These are phyloP conservation scores for Aspergillus fischeri DNA, from an alignment of 2,329 filamentous ascomycete genomes.

Conservation along the genomic window DNA sequence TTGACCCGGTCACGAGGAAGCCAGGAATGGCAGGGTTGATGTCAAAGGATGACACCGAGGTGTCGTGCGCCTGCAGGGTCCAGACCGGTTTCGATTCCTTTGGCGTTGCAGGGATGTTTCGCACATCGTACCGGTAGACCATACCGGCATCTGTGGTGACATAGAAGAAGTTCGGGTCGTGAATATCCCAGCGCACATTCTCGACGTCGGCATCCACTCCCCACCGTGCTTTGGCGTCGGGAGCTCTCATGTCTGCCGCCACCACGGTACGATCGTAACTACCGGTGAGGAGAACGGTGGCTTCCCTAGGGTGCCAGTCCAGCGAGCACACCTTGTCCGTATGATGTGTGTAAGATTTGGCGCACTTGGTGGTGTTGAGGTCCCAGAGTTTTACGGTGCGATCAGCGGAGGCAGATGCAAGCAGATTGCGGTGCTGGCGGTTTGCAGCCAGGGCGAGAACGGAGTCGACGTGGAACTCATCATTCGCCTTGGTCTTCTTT, in stretches of 20 bases:
- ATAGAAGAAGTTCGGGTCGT: conserved; percentile 90
- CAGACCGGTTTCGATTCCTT: conserved; percentile 78
- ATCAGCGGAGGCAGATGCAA: conserved; percentile 93
- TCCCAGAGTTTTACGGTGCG: conserved; percentile 99
- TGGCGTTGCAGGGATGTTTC: conserved; percentile 69
- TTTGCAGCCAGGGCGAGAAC: conserved; percentile 90
- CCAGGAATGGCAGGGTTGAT: conserved; percentile 86
- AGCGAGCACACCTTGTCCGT: conserved; percentile 97
- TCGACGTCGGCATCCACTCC: conserved; percentile 95
- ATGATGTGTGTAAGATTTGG: conserved; percentile 93
- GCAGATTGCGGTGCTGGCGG: conserved; percentile 85
- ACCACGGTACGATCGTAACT: conserved; percentile 94
- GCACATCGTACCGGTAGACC: conserved; percentile 86
- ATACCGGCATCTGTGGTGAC: conserved; percentile 89
- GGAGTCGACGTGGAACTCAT: conserved; percentile 89
- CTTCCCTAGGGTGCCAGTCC: conserved; percentile 84
- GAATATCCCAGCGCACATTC: conserved; percentile 86
- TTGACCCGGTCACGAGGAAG: conserved; percentile 88
- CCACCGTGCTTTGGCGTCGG: conserved; percentile 80
- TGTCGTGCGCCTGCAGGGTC: conserved; percentile 93
- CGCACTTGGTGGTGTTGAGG: conserved; percentile 83
- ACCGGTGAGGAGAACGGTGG: conserved; percentile 84
- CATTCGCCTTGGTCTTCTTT: conserved; percentile 85
- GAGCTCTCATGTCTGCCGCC: conserved; percentile 93
- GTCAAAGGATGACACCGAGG: conserved; percentile 87